A percentile compares a stretch with the other conserved stretches of the same genome.
Conservation (phyloP, 1,284 basidiomycete species). For the Coniferiporia weirii region DNA sequence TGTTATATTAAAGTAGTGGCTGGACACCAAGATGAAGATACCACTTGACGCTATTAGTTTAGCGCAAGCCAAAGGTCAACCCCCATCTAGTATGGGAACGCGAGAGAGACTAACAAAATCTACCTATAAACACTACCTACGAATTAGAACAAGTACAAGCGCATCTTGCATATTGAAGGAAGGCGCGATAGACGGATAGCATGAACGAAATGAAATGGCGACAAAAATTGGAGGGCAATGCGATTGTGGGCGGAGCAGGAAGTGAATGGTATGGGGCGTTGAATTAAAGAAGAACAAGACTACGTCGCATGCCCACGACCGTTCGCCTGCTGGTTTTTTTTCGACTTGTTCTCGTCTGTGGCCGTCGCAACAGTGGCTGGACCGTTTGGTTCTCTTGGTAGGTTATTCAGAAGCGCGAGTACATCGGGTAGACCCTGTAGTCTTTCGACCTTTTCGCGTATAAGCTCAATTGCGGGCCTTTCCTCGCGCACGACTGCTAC, state of each 20-base stretch:
- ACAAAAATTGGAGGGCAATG: too few relatives aligned
- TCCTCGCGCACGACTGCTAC: constrained; percentile 3
- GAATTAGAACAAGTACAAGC: too few relatives aligned
- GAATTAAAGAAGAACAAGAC: not conserved
- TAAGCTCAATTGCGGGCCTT: not conserved
- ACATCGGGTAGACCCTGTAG: constrained; percentile 4
- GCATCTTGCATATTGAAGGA: too few relatives aligned
- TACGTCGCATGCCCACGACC: not conserved
- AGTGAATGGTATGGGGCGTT: not conserved
- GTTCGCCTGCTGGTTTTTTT: not conserved
- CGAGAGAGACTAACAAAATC: too few relatives aligned
- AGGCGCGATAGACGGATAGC: too few relatives aligned
- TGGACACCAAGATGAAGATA: too few relatives aligned
- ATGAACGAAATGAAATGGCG: too few relatives aligned
- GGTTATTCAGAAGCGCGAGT: not conserved
- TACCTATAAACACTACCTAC: too few relatives aligned
- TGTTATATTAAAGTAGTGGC: too few relatives aligned
- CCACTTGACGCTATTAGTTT: too few relatives aligned
- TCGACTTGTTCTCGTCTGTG: not conserved
- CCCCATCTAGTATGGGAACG: too few relatives aligned
- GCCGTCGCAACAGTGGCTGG: not conserved
- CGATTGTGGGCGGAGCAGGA: not conserved
- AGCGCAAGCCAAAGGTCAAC: too few relatives aligned
- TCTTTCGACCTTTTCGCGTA: constrained; percentile 6
- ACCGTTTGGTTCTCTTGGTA: not conserved